Evolutionary conservation across 2,329 filamentous ascomycete genomes (phyloP).

Genomic region (Penicillium occitanis): DNA sequence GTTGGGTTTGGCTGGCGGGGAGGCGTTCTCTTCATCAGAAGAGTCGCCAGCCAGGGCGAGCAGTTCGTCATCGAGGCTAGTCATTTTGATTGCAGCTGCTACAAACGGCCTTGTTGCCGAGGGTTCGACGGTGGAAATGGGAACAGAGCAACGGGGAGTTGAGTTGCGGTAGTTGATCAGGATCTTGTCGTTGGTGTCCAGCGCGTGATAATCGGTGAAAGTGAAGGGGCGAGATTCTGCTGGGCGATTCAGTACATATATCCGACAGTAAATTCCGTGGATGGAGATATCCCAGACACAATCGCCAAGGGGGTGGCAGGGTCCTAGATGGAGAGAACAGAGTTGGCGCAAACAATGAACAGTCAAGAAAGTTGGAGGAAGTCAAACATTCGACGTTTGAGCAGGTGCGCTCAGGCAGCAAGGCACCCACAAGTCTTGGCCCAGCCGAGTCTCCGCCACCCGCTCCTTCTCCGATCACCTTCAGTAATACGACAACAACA

Average conservation of each 20-base stretch:
- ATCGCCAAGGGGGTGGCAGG: neutral
- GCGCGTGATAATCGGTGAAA: conserved; percentile 14
- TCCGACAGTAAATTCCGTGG: neutral
- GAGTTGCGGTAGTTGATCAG: conserved; percentile 11
- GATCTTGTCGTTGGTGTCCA: conserved; percentile 8
- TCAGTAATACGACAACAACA: neutral
- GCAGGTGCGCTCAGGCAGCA: conserved; percentile 2
- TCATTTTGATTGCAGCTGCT: conserved; percentile 58
- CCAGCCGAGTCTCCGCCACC: conserved; percentile 1
- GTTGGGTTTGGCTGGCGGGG: conserved; percentile 55
- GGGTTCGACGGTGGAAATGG: neutral
- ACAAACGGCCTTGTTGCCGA: neutral
- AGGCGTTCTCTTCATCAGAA: conserved; percentile 53
- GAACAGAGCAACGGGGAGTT: conserved; percentile 9
- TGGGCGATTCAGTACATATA: neutral
- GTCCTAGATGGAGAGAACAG: conserved; percentile 8
- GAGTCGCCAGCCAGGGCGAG: conserved; percentile 85
- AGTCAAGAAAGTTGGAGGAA: neutral
- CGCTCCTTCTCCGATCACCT: neutral
- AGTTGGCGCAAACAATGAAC: conserved; percentile 8
- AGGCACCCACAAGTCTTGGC: conserved; percentile 11
- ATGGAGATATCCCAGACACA: neutral
- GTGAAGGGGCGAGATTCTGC: neutral
- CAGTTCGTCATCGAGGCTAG: conserved; percentile 82
- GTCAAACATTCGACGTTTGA: conserved; percentile 6